Evolutionary conservation across 495 filamentous ascomycete species (phyloP), one percentile per base, ranked within the genome.

Genomic region (Penicillium lividum): DNA sequence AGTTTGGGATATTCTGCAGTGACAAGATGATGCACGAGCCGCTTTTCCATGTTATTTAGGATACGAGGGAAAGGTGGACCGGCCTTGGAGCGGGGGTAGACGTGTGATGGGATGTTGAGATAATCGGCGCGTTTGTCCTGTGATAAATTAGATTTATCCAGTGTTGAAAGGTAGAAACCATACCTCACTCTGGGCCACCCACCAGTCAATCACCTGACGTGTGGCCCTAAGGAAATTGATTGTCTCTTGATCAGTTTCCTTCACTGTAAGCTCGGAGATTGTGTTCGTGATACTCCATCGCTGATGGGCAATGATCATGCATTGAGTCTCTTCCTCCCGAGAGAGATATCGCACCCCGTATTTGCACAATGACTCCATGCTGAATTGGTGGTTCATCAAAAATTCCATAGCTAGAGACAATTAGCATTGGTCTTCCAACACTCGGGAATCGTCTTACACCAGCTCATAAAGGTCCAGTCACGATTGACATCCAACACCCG

Each of bases 311-410:
- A 56, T 65, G 11, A 63, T 45, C 10, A 73, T 63, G 5, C 81
- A 79, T 30, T 64, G 40, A 3, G 69, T 64, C 53, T 86, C 84
- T 63, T 93, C 91, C 6, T 80, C 72, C 43, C 82, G 79, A 27
- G 86, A 90, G 5, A 96, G 71, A 68, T 93, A 94, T 4, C 77
- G 76, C 7, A 93, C 77, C 10, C 91, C 91, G 9, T 74, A 61
- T 0, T 61, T 75, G 63, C 87, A 86, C 2, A 84, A 69, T 1
- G 70, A 60, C 9, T 82, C 80, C 53, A 94, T 76, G 33, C 82
- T 71, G 58, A 93, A 93, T n/a, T 77, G 73, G 60, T 87, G 76
- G 7, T 76, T 71, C 11, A 82, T 56, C 1, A 93, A 74, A 53
- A 93, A 92, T 13, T 85, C 76, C 28, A 85, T 76, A 1, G 88